Base-by-base conservation (phyloP, 164 flowering plant species). In the Magnolia kwangsiensis region DNA sequence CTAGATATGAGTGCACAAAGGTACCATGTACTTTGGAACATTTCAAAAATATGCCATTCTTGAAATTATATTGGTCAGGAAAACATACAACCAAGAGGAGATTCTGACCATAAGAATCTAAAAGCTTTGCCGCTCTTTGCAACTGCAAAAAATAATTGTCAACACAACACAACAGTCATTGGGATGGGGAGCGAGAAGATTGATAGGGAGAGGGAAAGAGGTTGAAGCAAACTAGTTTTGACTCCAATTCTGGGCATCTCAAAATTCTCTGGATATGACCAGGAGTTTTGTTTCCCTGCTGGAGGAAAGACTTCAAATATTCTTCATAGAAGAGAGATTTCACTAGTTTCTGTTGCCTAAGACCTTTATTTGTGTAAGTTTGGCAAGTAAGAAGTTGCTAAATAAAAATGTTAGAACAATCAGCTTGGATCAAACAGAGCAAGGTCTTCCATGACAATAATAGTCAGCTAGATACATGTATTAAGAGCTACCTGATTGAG, bases 171-270 rank as follows among this genome's bases (percentile, higher is more conserved):
- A 49, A 74, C 63, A 76, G 64, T 75, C 51, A 5, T 63, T 51
- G 45, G 69, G 5, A 31, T 18, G 45, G 21, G 18, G 16, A 50
- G 19, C 37, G 10, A 16, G 59, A 81, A 20, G 4, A 37, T 20
- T 50, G 21, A 29, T n/a, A 65, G 24, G 58, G 13, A 21, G 64
- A 81, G 59, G 4, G 21, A 71, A 51, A 67, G 49, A 14, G 67
- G 45, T 16, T 23, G 13, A 76, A 55, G 11, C 87, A 65, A 80
- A 96, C 99, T 98, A 71, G 99, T 96, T 50, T 98, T 96, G 27
- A 92, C 99, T 89, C 94, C 99, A 79, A 94, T 83, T 18, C 99
- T 98, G 69, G 96, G 89, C 5, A 98, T 96, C 91, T 92, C 97
- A 79, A 90, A 90, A 85, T 96, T 92, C 87, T 96, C 99, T 0